Percentiles rank a stretch among this genome's conserved stretches.
phyloP scores from a whole-genome alignment of 2,329 filamentous ascomycete species.

The Amylocarpus encephaloides region DNA sequence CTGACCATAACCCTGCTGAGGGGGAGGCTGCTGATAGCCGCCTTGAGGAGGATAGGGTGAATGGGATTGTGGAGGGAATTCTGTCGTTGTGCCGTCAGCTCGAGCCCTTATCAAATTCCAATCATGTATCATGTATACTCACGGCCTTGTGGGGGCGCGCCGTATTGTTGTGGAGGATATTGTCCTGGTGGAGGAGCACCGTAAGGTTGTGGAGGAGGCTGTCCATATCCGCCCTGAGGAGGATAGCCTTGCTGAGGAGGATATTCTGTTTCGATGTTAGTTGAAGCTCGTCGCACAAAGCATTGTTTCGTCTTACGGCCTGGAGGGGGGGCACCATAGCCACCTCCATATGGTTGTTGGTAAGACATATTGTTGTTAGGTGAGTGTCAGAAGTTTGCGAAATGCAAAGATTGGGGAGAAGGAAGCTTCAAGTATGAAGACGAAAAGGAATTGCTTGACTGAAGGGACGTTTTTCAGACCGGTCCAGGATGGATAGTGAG shows the following conservation, averaged over 20 bases:
- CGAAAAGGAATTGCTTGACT: neutral
- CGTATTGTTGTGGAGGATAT: constrained; percentile 16
- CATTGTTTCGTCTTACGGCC: constrained; percentile 10
- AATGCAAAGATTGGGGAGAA: constrained; percentile 5
- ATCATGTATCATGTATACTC: constrained; percentile 2
- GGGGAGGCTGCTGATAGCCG: constrained; percentile 8
- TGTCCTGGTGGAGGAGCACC: constrained; percentile 14
- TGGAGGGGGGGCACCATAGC: constrained; percentile 16
- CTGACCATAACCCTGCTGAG: neutral
- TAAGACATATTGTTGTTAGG: constrained; percentile 14
- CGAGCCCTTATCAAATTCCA: neutral
- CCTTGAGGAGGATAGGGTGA: constrained; percentile 1
- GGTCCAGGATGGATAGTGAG: neutral
- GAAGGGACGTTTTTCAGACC: neutral
- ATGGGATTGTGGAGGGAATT: constrained; percentile 3
- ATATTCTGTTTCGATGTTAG: constrained; percentile 7
- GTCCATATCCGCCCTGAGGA: constrained; percentile 7
- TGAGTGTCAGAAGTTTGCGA: neutral
- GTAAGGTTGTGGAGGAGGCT: constrained; percentile 12
- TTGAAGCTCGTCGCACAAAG: neutral
- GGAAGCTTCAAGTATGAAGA: neutral
- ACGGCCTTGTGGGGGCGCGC: constrained; percentile 15
- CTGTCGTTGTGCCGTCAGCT: constrained; percentile 1
- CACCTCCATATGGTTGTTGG: constrained; percentile 15
- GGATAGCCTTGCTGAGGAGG: constrained; percentile 7